A percentile compares a stretch with the other conserved stretches of the same genome.
Evolutionary conservation across 306 rosid species (phyloP).

Genomic region (Erythrophleum fordii): DNA sequence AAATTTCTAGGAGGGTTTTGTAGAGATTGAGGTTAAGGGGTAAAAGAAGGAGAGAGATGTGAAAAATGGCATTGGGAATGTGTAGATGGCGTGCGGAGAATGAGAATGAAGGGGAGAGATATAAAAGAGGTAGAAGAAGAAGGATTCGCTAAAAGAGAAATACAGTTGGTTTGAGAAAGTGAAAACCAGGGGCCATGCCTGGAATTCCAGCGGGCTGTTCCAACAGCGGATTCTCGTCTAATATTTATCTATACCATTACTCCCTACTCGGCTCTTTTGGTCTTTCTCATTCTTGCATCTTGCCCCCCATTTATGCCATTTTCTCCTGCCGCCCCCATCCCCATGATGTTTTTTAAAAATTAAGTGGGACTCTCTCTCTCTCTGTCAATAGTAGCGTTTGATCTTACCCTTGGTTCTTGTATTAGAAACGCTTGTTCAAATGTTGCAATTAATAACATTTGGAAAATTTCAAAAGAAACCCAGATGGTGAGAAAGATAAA

Average conservation of each 20-base stretch:
- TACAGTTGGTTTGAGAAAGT: too few relatives aligned
- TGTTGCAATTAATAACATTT: too few relatives aligned
- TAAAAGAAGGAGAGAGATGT: slow-evolving; percentile 40
- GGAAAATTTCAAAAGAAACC: too few relatives aligned
- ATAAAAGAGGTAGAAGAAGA: slow-evolving; percentile 57
- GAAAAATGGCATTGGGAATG: slow-evolving; percentile 49
- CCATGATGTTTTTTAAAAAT: too few relatives aligned
- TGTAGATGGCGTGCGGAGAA: slow-evolving; percentile 42
- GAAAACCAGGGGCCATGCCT: slow-evolving; percentile 98
- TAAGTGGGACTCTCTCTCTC: too few relatives aligned
- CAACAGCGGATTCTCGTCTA: slow-evolving; percentile 78
- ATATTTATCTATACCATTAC: not conserved
- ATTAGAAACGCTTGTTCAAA: too few relatives aligned
- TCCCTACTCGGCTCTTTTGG: not conserved
- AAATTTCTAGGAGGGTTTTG: slow-evolving; percentile 5
- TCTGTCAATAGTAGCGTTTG: too few relatives aligned
- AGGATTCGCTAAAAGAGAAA: slow-evolving; percentile 67
- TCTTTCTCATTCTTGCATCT: not conserved
- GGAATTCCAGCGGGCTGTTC: slow-evolving; percentile 94
- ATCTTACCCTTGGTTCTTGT: too few relatives aligned
- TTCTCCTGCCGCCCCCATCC: not conserved
- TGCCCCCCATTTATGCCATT: not conserved
- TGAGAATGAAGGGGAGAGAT: slow-evolving; percentile 44
- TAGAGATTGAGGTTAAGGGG: too few relatives aligned
- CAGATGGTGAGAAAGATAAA: too few relatives aligned